Evolutionary conservation across 257 asterid species (phyloP), one percentile per base, ranked within the genome.

Genomic region (Nicotiana sylvestris): DNA sequence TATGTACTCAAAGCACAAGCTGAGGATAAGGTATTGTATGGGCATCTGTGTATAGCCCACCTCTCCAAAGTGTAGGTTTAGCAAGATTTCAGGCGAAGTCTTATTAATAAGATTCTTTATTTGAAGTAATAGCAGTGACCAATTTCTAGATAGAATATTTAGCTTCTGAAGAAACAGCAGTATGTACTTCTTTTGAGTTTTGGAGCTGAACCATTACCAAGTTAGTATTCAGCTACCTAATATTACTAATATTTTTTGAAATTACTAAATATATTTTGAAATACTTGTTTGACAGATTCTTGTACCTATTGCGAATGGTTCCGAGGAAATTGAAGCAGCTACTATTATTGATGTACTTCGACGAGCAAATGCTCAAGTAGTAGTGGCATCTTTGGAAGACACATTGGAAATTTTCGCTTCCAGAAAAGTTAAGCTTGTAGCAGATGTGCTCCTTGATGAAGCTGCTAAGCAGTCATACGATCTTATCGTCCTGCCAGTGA

Each of bases 261-360:
- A 27, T 49, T 76, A 13, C 39, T 6, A 25, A 46, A 6, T 25
- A 43, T 74, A 49, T 46, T 30, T 49, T 6, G 79, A 74, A 35
- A 46, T 74, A 25, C 25, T 51, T 51, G 43, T 76, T 76, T 15
- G 64, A 29, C 87, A 96, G 99, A 91, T 96, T 88, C 99, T 96
- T 88, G 99, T 96, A 49, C 99, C 99, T 68, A 90, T 96, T 86
- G 99, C 98, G 29, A 88, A 94, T 87, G 99, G 99, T 68, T 89
- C 91, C 10, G 99, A 96, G 87, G 99, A 96, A 89, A 94, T 96
- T 97, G 99, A 96, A 88, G 97, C 99, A 81, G 90, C 91, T 82
- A 89, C 89, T 62, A 94, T 96, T 77, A 90, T 94, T 2, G 99
- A 96, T 83, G 94, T 94, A 67, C 97, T 96, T 60, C 93, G 97